phyloP scores from a whole-genome alignment of 2,329 filamentous ascomycete species.

The Aureobasidium sp. region DNA sequence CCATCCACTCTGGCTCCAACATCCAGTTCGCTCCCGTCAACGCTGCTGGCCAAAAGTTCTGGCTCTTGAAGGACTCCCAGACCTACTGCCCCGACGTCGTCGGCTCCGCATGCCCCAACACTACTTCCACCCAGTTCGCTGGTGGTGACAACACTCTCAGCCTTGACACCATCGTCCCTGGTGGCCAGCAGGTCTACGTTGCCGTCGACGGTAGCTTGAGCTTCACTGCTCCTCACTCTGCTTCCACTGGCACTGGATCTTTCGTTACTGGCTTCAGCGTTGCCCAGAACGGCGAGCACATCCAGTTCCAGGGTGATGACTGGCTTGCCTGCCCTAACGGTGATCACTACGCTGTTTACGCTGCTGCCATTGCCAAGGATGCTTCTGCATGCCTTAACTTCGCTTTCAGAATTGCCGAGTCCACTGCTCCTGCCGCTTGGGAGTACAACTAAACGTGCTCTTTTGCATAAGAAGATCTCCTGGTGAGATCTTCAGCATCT shows the following conservation, averaged over 20 bases:
- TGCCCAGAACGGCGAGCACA: constrained; percentile 4
- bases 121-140: constrained; percentile 13
- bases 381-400: constrained; percentile 8
- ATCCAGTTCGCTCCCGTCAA: constrained; percentile 17
- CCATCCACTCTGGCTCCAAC: constrained; percentile 16
- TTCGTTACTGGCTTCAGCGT: constrained; percentile 10
- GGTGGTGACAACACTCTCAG: constrained; percentile 14
- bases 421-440: constrained; percentile 2
- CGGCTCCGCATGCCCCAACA: constrained; percentile 7
- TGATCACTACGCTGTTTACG: constrained; percentile 10
- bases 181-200: constrained; percentile 15
- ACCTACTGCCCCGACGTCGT: constrained; percentile 9
- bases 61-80: constrained; percentile 2
- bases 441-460: neutral
- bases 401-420: constrained; percentile 20
- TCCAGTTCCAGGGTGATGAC: constrained; percentile 12
- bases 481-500: neutral
- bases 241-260: constrained; percentile 2
- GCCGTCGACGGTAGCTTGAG: constrained; percentile 3
- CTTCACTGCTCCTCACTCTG: constrained; percentile 12
- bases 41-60: constrained; percentile 11
- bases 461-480: neutral
- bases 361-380: neutral
- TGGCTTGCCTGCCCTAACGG: constrained; percentile 12
- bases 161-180: constrained; percentile 12